phyloP scores from a whole-genome alignment of 169 alveolate genomes.

The Cryptosporidium sp. region DNA sequence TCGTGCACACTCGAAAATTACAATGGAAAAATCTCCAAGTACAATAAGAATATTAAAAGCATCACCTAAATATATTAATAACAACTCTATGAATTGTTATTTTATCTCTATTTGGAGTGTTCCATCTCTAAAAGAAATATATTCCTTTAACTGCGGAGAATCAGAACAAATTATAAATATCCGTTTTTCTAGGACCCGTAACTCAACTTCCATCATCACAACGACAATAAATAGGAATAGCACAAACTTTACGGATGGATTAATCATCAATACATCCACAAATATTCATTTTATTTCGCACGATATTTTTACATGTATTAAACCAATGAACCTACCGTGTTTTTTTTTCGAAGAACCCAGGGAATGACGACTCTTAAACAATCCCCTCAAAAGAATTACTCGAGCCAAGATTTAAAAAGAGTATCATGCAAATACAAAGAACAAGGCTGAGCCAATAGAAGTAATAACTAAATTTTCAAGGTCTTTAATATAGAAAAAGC shows the following conservation, averaged over 20 bases:
- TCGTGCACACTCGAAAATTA: not conserved
- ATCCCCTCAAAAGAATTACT: too few relatives aligned
- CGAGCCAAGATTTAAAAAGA: too few relatives aligned
- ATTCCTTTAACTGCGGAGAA: not conserved
- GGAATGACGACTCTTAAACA: not conserved
- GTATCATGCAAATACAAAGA: too few relatives aligned
- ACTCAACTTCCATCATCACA: slow-evolving; percentile 9
- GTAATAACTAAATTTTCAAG: too few relatives aligned
- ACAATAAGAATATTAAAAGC: not conserved
- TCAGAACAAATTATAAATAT: slow-evolving; percentile 20
- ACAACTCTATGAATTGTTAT: not conserved
- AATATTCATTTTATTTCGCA: slow-evolving; percentile 18
- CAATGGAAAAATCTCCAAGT: not conserved
- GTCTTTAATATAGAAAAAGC: too few relatives aligned
- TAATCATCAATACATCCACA: not conserved
- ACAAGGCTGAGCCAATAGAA: too few relatives aligned
- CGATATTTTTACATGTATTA: not conserved
- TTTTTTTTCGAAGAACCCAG: not conserved
- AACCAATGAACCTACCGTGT: not conserved
- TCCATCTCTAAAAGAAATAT: slow-evolving; percentile 15
- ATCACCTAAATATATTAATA: not conserved
- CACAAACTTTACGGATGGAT: not conserved
- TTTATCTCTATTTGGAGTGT: slow-evolving; percentile 29
- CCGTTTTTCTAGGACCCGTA: slow-evolving; percentile 29
- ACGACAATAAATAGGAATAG: slow-evolving; percentile 8